Base-by-base conservation (phyloP, 139 green algal genomes). In the Picochlorum sp. region DNA sequence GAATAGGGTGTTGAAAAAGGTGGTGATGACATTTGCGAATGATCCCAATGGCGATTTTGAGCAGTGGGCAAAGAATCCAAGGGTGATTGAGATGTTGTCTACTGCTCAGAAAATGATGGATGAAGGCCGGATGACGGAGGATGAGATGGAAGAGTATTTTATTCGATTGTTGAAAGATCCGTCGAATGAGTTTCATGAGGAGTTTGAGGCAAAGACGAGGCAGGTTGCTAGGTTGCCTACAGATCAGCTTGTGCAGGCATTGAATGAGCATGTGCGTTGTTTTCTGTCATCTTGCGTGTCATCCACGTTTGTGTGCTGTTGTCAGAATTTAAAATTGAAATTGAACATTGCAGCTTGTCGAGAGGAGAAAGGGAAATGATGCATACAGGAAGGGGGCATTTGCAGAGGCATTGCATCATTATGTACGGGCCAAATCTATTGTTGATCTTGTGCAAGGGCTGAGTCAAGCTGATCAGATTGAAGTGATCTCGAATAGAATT, bases 241-340 rank as follows among this genome's bases (percentile, higher is more conserved):
- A 8, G 70, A 85, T 37, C 61, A 87, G 56, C 74, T 91, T 30
- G 75, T 88, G 3, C 58, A 75, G n/a, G 81, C 80, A 9, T 69
- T 91, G 14, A 91, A 91, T 46, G 76, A 91, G 50, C 83, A 89
- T 61, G 76, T 88, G 49, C 20, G 58, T 18, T 58, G 16, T 26
- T 58, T 65, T 23, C 23, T 11, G 24, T 18, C 9, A 24, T 37
- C 52, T 58, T 62, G 38, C 11, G 7, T 18, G 38, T 56, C 8
- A 14, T 61, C n/a, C n/a, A 24, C 10, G n/a, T 51, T 28, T 28
- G 24, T 28, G 24, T 28, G 24, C 24, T 28, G 24, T 28, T 28
- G 2, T 28, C 2, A 28, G 24, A 28, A 28, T 28, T 28, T 28
- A 4, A 28, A 28, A 28, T 28, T 26, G 24, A 26, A 26, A 26